Conservation (phyloP, 352 stramenopile species). For the Pythium brachiatum region DNA sequence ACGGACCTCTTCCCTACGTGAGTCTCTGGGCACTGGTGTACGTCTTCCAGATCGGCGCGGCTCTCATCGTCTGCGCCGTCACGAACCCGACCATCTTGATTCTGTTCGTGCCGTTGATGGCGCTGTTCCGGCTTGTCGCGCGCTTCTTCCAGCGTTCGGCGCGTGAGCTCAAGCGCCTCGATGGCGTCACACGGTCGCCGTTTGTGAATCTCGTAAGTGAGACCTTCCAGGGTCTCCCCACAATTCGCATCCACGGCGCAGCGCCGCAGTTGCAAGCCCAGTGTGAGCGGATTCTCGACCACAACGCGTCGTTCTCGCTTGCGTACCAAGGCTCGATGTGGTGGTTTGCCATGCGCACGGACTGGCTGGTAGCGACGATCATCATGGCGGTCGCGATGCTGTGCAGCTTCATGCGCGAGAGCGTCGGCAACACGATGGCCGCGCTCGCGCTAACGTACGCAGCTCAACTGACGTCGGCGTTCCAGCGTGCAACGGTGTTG, state of each 20-base stretch:
- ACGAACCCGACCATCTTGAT: slow-evolving; percentile 49
- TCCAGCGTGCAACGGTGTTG: slow-evolving; percentile 90
- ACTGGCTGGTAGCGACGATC: slow-evolving; percentile 34
- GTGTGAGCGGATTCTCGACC: slow-evolving; percentile 28
- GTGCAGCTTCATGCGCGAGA: slow-evolving; percentile 23
- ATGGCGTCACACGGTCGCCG: slow-evolving; percentile 78
- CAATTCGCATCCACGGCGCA: slow-evolving; percentile 72
- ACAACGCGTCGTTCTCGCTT: slow-evolving; percentile 39
- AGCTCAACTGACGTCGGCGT: slow-evolving; percentile 75
- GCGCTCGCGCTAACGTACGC: slow-evolving; percentile 90
- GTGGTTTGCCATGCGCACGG: slow-evolving; percentile 39
- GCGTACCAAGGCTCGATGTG: slow-evolving; percentile 21
- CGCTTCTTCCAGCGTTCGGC: slow-evolving; percentile 73
- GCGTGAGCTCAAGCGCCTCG: slow-evolving; percentile 91
- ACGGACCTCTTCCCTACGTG: slow-evolving; percentile 16
- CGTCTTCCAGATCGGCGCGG: neutral
- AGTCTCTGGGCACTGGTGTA: slow-evolving; percentile 6
- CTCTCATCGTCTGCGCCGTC: slow-evolving; percentile 36
- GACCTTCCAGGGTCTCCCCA: slow-evolving; percentile 88
- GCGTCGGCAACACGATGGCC: slow-evolving; percentile 32
- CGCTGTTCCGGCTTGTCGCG: slow-evolving; percentile 41
- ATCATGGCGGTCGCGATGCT: slow-evolving; percentile 28
- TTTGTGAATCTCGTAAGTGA: slow-evolving; percentile 91
- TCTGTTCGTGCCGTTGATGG: slow-evolving; percentile 40
- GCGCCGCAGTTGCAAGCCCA: slow-evolving; percentile 12